Base-by-base conservation (phyloP, 768 basidiomycete genomes). In the Kwoniella sp. region DNA sequence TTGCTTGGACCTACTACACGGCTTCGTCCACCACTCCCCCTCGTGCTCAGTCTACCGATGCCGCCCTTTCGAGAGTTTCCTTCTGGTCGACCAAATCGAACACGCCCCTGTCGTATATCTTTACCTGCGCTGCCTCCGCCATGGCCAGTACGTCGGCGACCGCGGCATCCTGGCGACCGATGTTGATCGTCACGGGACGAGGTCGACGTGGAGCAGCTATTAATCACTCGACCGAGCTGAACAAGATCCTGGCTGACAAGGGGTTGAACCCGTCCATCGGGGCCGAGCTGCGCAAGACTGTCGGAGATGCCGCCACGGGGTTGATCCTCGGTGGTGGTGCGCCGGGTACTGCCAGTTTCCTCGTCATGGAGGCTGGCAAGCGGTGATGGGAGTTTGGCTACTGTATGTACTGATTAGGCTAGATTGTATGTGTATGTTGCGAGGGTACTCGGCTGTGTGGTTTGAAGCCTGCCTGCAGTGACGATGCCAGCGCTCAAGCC, bases 251-350 rank as follows among this genome's bases (percentile, higher is more conserved):
- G 70, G 78, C 80, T 15, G 80, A 82, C 57, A 78, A 84, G 59
- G 81, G 79, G 3, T 42, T 49, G 25, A 77, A 63, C 32, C 63
- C 74, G 7, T 60, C 46, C 20, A 63, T 85, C 3, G 80, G 80
- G 0, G 65, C 77, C 3, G 87, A 88, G 66, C 82, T 90, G 53
- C 78, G 80, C 69, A 85, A 86, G 76, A 89, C 90, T 19, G 78
- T 93, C 22, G 92, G 92, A 2, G 88, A 92, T 69, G 84, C 88
- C 15, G 87, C 83, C 2, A 81, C 84, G 33, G 84, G 84, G 38
- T 81, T 92, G 69, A 81, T 90, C 11, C 76, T 84, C 2, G 78
- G 82, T 5, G 81, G 69, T 2, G 58, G 61, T 2, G 45, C 56
- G 15, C 62, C 64, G 5, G 62, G 59, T 6, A 50, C 51, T 5